phyloP scores from a whole-genome alignment of 768 basidiomycete species.

The Lactarius trivialis region DNA sequence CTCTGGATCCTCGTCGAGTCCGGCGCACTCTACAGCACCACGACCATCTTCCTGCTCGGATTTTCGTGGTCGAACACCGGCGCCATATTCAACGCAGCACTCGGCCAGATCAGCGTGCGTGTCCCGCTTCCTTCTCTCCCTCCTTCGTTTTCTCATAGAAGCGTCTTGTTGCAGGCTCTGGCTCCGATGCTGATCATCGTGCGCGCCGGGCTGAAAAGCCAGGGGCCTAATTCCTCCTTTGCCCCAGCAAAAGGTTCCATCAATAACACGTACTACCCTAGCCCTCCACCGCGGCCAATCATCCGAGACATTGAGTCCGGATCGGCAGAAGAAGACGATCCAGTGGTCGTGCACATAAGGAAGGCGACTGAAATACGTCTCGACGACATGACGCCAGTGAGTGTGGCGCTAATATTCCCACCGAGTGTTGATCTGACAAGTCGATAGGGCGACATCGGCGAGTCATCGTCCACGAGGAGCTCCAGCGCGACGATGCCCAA shows the following conservation, averaged over 20 bases:
- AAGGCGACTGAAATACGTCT: conserved; percentile 7
- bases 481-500: background rate
- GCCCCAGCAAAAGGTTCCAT: conserved; percentile 3
- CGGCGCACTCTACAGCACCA: conserved; percentile 14
- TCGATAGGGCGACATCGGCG: background rate
- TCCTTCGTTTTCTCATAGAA: background rate
- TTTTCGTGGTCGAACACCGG: conserved; percentile 8
- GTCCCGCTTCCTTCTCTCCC: background rate
- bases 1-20: conserved; percentile 19
- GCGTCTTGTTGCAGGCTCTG: background rate
- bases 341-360: background rate
- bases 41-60: conserved; percentile 2
- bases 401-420: background rate
- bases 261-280: background rate
- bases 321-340: background rate
- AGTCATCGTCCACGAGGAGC: background rate
- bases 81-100: background rate
- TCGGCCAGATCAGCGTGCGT: conserved; percentile 18
- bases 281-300: background rate
- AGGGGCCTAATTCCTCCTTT: background rate
- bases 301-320: background rate
- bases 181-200: conserved; percentile 14
- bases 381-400: background rate
- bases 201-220: background rate
- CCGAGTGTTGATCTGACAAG: background rate